Evolutionary conservation across 345 rosid genomes (phyloP).

Genomic region (Cardamine chenopodiifolia): DNA sequence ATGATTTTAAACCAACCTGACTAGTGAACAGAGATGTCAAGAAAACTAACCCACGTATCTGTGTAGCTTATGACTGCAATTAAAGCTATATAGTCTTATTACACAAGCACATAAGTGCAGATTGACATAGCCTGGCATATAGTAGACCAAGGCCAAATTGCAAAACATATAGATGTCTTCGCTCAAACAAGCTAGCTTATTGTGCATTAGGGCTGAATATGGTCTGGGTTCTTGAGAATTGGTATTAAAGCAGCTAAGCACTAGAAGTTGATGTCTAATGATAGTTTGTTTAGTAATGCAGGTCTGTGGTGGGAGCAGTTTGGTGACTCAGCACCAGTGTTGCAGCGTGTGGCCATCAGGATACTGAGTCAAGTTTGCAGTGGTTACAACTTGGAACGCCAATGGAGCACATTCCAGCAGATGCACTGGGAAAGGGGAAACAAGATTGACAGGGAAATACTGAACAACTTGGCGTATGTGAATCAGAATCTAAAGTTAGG

Average conservation of each 20-base stretch:
- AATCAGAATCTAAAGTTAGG: slow-evolving; percentile 77
- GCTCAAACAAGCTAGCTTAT: background rate
- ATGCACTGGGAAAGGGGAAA: slow-evolving; percentile 83
- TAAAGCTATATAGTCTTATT: slow-evolving; percentile 4
- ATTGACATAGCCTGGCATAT: background rate
- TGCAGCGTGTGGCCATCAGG: slow-evolving; percentile 84
- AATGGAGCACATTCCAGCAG: slow-evolving; percentile 82
- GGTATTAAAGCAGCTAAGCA: background rate
- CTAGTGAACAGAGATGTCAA: slow-evolving; percentile 6
- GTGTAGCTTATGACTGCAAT: slow-evolving; percentile 7
- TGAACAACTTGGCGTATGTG: slow-evolving; percentile 65
- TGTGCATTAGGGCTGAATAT: background rate
- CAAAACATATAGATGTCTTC: background rate
- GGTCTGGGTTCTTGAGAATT: background rate
- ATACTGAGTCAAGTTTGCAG: slow-evolving; percentile 90
- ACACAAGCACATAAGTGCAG: background rate
- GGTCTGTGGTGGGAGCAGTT: slow-evolving; percentile 98
- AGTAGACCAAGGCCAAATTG: background rate
- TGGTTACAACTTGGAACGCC: slow-evolving; percentile 65
- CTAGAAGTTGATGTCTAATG: slow-evolving; percentile 8
- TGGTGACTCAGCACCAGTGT: slow-evolving; percentile 81
- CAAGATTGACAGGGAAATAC: slow-evolving; percentile 74
- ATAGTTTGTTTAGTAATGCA: slow-evolving; percentile 31
- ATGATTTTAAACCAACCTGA: background rate
- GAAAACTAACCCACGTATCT: slow-evolving; percentile 4